Base-by-base conservation (phyloP, 371 early-diverging fungal species). In the Apophysomyces variabilis region DNA sequence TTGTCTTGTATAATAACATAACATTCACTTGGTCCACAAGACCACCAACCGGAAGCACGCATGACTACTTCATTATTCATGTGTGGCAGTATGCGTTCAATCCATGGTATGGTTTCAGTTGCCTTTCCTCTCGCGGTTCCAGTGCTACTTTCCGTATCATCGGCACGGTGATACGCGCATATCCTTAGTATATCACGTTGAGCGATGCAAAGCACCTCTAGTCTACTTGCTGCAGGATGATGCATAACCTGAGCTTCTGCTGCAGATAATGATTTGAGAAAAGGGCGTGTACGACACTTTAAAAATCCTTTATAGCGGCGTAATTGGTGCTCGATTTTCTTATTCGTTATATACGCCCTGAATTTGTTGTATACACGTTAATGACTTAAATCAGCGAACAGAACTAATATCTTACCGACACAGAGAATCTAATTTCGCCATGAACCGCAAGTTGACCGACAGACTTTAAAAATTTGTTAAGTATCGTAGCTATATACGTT, bases 11-110 rank as follows among this genome's bases (percentile, higher is more conserved):
- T 69, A 2, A 77, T 76, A 3, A 80, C 84, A 69, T 75, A 80
- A 62, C 84, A 83, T 44, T 83, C 79, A 3, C 75, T 75, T 62
- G 68, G 66, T 13, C 78, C 80, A 43, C 79, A 74, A 32, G 73
- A 72, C 81, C 84, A 80, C 78, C 83, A 77, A 0, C 84, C 84
- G 11, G 74, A 80, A 0, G 80, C 70, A 7, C 79, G 73, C 59
- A 83, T 73, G 35, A 83, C 47, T 7, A 83, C 69, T 36, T 80
- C 76, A 26, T 77, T 70, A 5, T 72, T 67, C 74, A 79, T 67
- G 1, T 58, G 57, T 0, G 78, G 70, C 36, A 72, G 32, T 13
- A 76, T 58, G 32, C 57, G 58, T 16, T 78, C 74, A 8, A 77
- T 45, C 83, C 83, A 82, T 0, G 73, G 68, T 11, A 65, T 68